These are phyloP conservation scores for Echinochloa phyllopogon DNA, from an alignment of 176 grass and related monocot species.

Conservation along the genomic window DNA sequence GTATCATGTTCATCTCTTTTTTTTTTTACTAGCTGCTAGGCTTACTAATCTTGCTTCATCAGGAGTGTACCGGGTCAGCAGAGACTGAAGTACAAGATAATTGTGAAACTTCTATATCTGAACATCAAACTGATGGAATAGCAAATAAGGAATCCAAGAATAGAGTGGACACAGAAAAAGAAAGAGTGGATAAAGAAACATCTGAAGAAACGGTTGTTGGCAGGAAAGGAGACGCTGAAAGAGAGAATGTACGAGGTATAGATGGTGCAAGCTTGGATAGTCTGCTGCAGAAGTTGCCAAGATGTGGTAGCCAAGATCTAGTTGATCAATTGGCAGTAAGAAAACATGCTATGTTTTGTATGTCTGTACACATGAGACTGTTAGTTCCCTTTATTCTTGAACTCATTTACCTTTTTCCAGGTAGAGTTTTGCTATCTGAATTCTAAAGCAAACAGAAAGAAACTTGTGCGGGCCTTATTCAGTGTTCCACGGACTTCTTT, in stretches of 20 bases:
- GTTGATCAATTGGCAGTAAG: not conserved
- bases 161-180: not conserved
- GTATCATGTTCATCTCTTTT: not conserved
- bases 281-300: not conserved
- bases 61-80: not conserved
- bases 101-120: no score
- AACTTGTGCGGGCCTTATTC: not conserved
- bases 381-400: slow-evolving; percentile 7
- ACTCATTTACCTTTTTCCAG: not conserved
- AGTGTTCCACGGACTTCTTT: not conserved
- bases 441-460: not conserved
- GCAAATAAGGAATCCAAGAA: not conserved
- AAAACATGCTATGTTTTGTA: slow-evolving; percentile 16
- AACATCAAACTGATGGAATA: not conserved
- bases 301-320: not conserved
- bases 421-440: not conserved
- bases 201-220: not conserved
- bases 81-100: not conserved
- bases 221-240: not conserved
- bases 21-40: not conserved
- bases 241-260: not conserved
- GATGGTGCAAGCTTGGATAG: not conserved
- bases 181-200: not conserved
- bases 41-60: not conserved
- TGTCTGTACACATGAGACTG: slow-evolving; percentile 1